These are phyloP conservation scores for Syzygium jambos DNA, from an alignment of 345 rosid genomes.

Conservation along the genomic window DNA sequence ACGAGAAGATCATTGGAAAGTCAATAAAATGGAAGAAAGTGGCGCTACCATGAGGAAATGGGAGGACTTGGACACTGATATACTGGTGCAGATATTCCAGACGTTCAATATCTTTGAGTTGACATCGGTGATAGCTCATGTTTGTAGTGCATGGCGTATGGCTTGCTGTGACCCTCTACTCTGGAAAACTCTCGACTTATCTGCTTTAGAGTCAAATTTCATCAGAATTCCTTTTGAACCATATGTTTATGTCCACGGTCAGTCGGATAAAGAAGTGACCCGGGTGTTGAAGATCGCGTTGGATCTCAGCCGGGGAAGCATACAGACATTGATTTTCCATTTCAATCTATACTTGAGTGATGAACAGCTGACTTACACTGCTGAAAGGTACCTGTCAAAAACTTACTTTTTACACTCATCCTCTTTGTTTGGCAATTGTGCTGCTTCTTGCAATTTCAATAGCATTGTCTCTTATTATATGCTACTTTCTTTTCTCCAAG, in stretches of 20 bases:
- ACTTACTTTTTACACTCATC: not conserved
- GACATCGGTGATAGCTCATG: slow-evolving; percentile 61
- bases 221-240: slow-evolving; percentile 69
- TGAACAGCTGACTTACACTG: slow-evolving; percentile 74
- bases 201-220: slow-evolving; percentile 54
- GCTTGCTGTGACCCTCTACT: slow-evolving; percentile 85
- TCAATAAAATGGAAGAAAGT: slow-evolving; percentile 36
- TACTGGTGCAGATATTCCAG: slow-evolving; percentile 59
- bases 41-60: slow-evolving; percentile 36
- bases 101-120: slow-evolving; percentile 43
- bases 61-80: slow-evolving; percentile 75
- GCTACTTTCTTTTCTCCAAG: not conserved
- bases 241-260: slow-evolving; percentile 57
- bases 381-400: slow-evolving; percentile 46
- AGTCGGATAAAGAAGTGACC: slow-evolving; percentile 49
- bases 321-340: slow-evolving; percentile 55
- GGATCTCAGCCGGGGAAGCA: slow-evolving; percentile 61
- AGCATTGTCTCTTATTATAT: not conserved
- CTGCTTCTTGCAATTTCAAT: not conserved
- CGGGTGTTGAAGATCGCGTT: slow-evolving; percentile 48
- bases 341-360: slow-evolving; percentile 54
- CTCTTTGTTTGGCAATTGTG: not conserved
- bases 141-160: slow-evolving; percentile 69
- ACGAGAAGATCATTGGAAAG: not conserved
- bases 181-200: slow-evolving; percentile 82